Conservation (phyloP, 139 green algal species). For the Trebouxia sp. region DNA sequence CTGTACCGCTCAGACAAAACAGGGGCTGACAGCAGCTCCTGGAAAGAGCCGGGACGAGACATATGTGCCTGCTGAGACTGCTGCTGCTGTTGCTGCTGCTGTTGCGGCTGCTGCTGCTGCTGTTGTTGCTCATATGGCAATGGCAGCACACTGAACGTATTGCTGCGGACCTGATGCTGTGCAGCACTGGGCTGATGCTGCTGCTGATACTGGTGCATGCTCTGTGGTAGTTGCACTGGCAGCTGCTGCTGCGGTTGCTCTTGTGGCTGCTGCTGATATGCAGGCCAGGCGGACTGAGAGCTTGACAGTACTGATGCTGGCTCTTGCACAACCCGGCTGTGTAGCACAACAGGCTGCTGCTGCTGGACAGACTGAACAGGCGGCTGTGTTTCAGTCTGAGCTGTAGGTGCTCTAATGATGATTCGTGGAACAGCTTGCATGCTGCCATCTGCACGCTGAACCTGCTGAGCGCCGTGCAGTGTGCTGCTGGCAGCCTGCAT, state of each 20-base stretch:
- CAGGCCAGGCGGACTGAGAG: neutral
- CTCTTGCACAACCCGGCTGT: neutral
- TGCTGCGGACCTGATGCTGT: neutral
- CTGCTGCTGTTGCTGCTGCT: neutral
- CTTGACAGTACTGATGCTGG: neutral
- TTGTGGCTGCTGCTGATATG: too few species aligned
- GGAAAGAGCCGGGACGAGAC: neutral
- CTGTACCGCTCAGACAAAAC: neutral
- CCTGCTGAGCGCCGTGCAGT: neutral
- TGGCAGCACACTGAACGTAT: neutral
- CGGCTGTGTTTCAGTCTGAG: neutral
- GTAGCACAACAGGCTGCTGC: slow-evolving; percentile 8
- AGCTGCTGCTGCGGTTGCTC: neutral
- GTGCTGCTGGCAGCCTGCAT: neutral
- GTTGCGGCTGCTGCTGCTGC: neutral
- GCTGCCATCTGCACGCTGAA: neutral
- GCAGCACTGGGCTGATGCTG: too few species aligned
- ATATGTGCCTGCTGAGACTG: neutral
- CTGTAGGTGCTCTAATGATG: neutral
- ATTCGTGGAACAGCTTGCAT: slow-evolving; percentile 19
- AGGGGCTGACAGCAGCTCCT: slow-evolving; percentile 3
- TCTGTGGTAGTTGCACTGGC: neutral
- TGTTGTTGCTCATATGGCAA: neutral
- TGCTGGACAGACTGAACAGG: neutral
- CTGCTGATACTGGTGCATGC: neutral